phyloP scores from a whole-genome alignment of 441 rosid species.

The Bruguiera hainesii region DNA sequence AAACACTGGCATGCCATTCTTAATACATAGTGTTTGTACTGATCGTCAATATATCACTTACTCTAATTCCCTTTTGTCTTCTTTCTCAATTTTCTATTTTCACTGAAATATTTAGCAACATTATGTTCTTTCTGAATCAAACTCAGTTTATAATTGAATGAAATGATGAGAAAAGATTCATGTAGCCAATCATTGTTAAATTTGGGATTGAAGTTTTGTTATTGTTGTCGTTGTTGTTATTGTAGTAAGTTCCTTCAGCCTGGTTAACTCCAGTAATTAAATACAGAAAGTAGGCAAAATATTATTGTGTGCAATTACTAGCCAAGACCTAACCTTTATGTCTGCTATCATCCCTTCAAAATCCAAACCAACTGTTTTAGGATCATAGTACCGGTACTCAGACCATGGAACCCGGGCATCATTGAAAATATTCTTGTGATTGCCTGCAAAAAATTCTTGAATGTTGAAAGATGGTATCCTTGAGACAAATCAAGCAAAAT shows the following conservation, averaged over 20 bases:
- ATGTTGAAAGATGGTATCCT: constrained; percentile 4
- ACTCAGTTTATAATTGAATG: too few relatives aligned
- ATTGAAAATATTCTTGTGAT: constrained; percentile 94
- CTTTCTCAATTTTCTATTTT: too few relatives aligned
- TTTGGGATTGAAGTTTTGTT: too few relatives aligned
- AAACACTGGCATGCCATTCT: background rate
- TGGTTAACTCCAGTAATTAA: background rate
- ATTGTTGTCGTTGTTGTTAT: too few relatives aligned
- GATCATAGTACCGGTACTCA: constrained; percentile 92
- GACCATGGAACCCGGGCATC: constrained; percentile 97
- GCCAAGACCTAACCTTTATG: constrained; percentile 54
- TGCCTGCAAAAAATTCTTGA: constrained; percentile 49
- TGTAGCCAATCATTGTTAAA: too few relatives aligned
- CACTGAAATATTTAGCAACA: too few relatives aligned
- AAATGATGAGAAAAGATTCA: too few relatives aligned
- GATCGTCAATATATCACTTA: too few relatives aligned
- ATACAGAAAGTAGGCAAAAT: background rate
- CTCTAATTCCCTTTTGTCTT: too few relatives aligned
- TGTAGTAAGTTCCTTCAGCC: background rate
- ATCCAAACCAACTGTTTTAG: constrained; percentile 94
- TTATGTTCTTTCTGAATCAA: too few relatives aligned
- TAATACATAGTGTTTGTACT: background rate
- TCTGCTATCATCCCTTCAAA: constrained; percentile 96
- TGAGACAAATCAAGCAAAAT: constrained; percentile 4
- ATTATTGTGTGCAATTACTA: constrained; percentile 5